Evolutionary conservation across 192 early-diverging fungal genomes (phyloP), one percentile per base, ranked within the genome.

Genomic region (Podila minutissima): DNA sequence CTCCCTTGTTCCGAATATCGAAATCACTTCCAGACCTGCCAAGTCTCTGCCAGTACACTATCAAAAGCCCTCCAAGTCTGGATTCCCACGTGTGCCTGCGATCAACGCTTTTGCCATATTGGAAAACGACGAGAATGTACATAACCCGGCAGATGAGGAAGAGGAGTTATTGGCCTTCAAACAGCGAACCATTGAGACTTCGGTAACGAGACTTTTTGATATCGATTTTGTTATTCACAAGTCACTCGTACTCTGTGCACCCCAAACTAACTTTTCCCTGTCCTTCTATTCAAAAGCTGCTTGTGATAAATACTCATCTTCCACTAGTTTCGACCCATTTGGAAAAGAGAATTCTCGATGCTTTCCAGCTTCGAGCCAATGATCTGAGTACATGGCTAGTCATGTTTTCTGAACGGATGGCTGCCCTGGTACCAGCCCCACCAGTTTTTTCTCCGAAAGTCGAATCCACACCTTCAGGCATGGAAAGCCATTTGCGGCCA

Each of bases 131-230:
- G 86, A 90, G 55, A 85, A 87, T 20, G 65, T 86, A 2, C 83
- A 85, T 66, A 74, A 83, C 37, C 74, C 83, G 17, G 76, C 72
- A 32, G 92, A 85, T 74, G 89, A 91, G 60, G 87, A 87, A 38
- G 88, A 88, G 46, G 85, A 85, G 2, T 69, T 90, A 7, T 58
- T 87, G 33, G 84, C 74, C 57, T 92, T 92, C 48, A 86, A 88
- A 64, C 86, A 89, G 48, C 58, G 82, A 24, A 88, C 89, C 0
- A 82, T 89, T 12, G 83, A 88, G 33, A 88, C 85, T 17, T 90
- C 91, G 38, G 91, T 93, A 88, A 83, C n/a, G 83, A 29, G n/a
- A 28, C 12, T 4, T 46, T 46, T 46, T 46, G 41, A 15, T 46
- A 1, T 46, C 15, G 41, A 46, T 15, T 17, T 46, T 12, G 12